Evolutionary conservation across 495 filamentous ascomycete genomes (phyloP).

Genomic region (Aspergillus sclerotioniger): DNA sequence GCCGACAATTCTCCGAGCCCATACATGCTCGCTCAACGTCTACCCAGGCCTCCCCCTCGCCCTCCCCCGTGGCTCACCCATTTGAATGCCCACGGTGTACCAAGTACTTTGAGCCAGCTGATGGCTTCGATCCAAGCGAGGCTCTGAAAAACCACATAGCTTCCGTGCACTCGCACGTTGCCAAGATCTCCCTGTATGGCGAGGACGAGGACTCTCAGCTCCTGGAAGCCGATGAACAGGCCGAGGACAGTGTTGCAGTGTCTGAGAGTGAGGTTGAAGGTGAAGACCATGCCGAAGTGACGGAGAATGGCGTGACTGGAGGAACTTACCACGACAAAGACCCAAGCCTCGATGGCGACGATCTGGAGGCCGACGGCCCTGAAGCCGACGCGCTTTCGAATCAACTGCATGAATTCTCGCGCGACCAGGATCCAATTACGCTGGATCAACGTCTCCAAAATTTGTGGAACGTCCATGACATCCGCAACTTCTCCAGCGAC

Average conservation of each 20-base stretch:
- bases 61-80: constrained; percentile 24
- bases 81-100: constrained; percentile 42
- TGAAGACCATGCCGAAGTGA: constrained; percentile 18
- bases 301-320: constrained; percentile 24
- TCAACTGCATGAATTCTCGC: constrained; percentile 29
- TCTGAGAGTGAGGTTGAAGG: constrained; percentile 14
- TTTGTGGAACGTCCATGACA: constrained; percentile 57
- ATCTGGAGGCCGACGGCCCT: constrained; percentile 20
- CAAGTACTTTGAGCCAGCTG: constrained; percentile 29
- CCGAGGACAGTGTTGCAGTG: constrained; percentile 11
- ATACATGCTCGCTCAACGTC: constrained; percentile 37
- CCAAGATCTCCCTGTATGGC: constrained; percentile 12
- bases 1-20: constrained; percentile 47
- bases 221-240: constrained; percentile 15
- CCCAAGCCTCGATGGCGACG: constrained; percentile 23
- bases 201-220: constrained; percentile 11
- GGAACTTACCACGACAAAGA: constrained; percentile 24
- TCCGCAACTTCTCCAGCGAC: constrained; percentile 43
- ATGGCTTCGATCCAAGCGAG: constrained; percentile 28
- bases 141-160: constrained; percentile 34
- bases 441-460: constrained; percentile 58
- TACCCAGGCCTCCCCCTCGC: constrained; percentile 37
- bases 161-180: constrained; percentile 33
- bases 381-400: constrained; percentile 29
- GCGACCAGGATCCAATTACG: constrained; percentile 50